phyloP scores from a whole-genome alignment of 1,139 yeast species.

The Pichia sp. region DNA sequence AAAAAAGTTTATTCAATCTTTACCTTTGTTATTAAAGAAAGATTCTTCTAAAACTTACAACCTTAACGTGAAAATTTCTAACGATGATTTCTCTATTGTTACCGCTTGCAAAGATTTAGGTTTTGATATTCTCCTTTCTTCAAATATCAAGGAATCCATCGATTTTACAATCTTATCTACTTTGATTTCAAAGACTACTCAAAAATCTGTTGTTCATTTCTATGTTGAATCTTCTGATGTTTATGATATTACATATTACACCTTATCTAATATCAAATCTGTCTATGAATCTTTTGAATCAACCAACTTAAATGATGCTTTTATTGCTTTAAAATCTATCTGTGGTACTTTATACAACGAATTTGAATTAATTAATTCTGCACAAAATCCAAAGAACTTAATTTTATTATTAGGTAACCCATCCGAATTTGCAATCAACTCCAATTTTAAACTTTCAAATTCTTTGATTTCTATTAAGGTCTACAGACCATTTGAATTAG shows the following conservation, averaged over 20 bases:
- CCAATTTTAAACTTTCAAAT: constrained; percentile 35
- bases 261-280: constrained; percentile 13
- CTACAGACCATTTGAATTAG: constrained; percentile 66
- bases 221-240: constrained; percentile 24
- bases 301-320: constrained; percentile 23
- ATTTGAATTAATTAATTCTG: constrained; percentile 34
- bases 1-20: constrained; percentile 42
- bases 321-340: constrained; percentile 27
- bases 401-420: constrained; percentile 59
- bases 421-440: constrained; percentile 32
- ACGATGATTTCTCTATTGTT: constrained; percentile 58
- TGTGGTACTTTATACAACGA: constrained; percentile 32
- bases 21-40: constrained; percentile 53
- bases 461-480: constrained; percentile 55
- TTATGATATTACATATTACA: constrained; percentile 12
- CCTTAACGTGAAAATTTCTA: constrained; percentile 51
- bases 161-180: constrained; percentile 52
- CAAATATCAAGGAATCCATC: constrained; percentile 46
- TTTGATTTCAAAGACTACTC: constrained; percentile 43
- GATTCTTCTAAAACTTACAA: constrained; percentile 41
- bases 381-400: constrained; percentile 30
- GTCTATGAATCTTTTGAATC: constrained; percentile 19
- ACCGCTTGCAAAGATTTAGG: constrained; percentile 68
- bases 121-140: constrained; percentile 60
- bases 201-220: constrained; percentile 66